phyloP scores from a whole-genome alignment of 257 asterid species.

The Plantago elongata region DNA sequence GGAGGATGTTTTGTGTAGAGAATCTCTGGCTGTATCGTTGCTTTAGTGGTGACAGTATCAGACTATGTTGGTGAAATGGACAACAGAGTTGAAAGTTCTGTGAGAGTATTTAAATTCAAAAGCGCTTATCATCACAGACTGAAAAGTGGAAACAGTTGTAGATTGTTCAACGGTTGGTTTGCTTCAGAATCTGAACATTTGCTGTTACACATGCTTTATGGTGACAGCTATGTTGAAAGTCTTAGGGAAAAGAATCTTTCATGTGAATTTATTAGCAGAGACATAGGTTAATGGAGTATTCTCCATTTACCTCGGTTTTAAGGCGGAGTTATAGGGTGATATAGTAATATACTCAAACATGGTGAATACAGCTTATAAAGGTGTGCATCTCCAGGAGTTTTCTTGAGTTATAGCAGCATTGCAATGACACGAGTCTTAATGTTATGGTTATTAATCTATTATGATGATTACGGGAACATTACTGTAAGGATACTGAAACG shows the following conservation, averaged over 20 bases:
- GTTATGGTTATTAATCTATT: no score
- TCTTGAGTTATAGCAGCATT: no score
- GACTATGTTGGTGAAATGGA: constrained; percentile 4
- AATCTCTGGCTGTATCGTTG: not conserved
- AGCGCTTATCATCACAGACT: not conserved
- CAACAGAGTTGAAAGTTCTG: not conserved
- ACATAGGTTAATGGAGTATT: not conserved
- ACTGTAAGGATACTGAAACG: not conserved
- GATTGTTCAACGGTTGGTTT: not conserved
- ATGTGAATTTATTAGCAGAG: not conserved
- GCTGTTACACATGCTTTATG: not conserved
- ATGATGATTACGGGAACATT: no score
- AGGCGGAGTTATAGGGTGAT: not conserved
- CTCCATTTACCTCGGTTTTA: not conserved
- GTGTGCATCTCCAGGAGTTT: no score
- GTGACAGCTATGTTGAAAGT: not conserved
- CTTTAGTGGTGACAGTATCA: constrained; percentile 9
- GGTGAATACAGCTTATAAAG: no score
- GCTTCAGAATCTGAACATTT: not conserved
- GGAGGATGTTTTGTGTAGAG: not conserved
- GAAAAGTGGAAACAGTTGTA: not conserved
- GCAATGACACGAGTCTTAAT: no score
- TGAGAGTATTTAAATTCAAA: not conserved
- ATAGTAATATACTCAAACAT: no score
- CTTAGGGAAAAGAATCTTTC: not conserved